These are phyloP conservation scores for Camillea tinctor DNA, from an alignment of 2,329 filamentous ascomycete species.

Conservation along the genomic window DNA sequence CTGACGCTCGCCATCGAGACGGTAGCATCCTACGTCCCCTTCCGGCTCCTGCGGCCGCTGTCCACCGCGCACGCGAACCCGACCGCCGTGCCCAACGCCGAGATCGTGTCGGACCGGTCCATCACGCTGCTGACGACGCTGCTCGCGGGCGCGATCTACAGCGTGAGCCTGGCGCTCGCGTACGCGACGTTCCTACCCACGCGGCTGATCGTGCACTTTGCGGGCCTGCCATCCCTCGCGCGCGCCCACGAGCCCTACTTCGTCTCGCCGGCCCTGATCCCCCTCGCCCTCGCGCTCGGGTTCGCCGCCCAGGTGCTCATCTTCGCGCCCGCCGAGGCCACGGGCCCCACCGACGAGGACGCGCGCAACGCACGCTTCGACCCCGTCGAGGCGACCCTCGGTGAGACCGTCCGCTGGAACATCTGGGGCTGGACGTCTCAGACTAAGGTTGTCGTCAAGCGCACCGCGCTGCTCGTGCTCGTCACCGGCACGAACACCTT, in stretches of 20 bases:
- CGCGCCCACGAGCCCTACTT: constrained; percentile 65
- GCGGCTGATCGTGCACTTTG: constrained; percentile 73
- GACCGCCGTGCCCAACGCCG: constrained; percentile 55
- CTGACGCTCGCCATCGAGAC: constrained; percentile 67
- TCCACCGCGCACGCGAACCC: constrained; percentile 62
- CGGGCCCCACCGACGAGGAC: constrained; percentile 48
- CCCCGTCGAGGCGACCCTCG: constrained; percentile 61
- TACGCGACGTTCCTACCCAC: constrained; percentile 69
- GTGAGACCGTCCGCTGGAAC: constrained; percentile 70
- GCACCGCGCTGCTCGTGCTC: constrained; percentile 60
- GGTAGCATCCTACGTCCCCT: constrained; percentile 68
- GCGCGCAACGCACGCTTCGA: constrained; percentile 57
- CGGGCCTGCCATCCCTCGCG: constrained; percentile 66
- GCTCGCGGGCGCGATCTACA: constrained; percentile 72
- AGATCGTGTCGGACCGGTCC: constrained; percentile 61
- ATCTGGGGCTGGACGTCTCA: constrained; percentile 66
- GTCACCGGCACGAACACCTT: constrained; percentile 60
- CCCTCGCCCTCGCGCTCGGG: constrained; percentile 59
- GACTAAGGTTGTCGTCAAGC: constrained; percentile 61
- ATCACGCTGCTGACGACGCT: constrained; percentile 65
- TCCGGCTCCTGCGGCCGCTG: constrained; percentile 69
- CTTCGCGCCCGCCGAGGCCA: constrained; percentile 65
- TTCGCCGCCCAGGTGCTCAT: constrained; percentile 73
- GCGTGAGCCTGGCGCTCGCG: constrained; percentile 66
- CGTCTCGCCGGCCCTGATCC: constrained; percentile 59